Conservation (phyloP, 2,329 filamentous ascomycete genomes). For the Passalora sequoiae region DNA sequence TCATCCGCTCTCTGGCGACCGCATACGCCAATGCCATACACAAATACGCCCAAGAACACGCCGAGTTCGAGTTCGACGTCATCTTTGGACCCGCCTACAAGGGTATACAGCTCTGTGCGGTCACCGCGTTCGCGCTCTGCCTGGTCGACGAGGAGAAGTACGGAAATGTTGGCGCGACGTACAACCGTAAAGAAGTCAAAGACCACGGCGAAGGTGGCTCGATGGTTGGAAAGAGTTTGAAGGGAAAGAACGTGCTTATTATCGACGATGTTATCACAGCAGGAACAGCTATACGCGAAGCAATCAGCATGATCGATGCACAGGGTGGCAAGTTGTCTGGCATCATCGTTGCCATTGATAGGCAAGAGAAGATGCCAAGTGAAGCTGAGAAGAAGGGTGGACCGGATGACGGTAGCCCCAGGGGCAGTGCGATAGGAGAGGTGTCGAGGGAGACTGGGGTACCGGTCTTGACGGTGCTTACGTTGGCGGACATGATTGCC, state of each 20-base stretch:
- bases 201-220: slow-evolving; percentile 90
- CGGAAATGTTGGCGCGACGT: slow-evolving; percentile 71
- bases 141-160: slow-evolving; percentile 63
- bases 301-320: slow-evolving; percentile 78
- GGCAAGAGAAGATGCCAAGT: slow-evolving; percentile 73
- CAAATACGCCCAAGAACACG: slow-evolving; percentile 38
- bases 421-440: slow-evolving; percentile 78
- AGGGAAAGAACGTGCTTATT: slow-evolving; percentile 80
- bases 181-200: slow-evolving; percentile 95
- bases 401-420: slow-evolving; percentile 61
- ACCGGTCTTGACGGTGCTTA: slow-evolving; percentile 77
- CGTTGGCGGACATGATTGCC: slow-evolving; percentile 68
- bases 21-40: slow-evolving; percentile 68
- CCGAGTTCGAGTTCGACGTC: slow-evolving; percentile 65
- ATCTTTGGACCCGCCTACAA: slow-evolving; percentile 96
- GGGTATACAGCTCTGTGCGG: slow-evolving; percentile 83
- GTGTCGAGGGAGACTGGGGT: slow-evolving; percentile 77
- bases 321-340: slow-evolving; percentile 82
- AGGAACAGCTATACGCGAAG: slow-evolving; percentile 88
- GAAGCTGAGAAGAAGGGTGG: slow-evolving; percentile 36
- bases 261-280: slow-evolving; percentile 97
- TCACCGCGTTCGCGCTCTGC: slow-evolving; percentile 69
- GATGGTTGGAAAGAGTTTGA: slow-evolving; percentile 81
- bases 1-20: slow-evolving; percentile 70
- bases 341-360: slow-evolving; percentile 82